Percentiles rank a stretch among this genome's conserved stretches.
phyloP scores from a whole-genome alignment of 177 flowering plant genomes.

The Vitis hybrid region DNA sequence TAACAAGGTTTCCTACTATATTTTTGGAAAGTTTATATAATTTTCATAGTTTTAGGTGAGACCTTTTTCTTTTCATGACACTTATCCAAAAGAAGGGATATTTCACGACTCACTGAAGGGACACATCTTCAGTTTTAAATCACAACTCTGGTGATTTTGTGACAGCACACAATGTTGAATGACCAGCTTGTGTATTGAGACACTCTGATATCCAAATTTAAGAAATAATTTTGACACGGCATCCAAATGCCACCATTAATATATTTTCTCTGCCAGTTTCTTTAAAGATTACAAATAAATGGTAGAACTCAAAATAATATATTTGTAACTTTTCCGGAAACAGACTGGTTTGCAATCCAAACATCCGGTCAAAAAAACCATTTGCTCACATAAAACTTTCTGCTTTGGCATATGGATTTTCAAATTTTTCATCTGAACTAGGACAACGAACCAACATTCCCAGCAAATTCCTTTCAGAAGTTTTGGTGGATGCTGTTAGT shows the following conservation, averaged over 20 bases:
- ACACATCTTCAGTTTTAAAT: neutral
- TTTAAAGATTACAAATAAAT: neutral
- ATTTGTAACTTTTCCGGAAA: neutral
- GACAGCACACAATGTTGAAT: neutral
- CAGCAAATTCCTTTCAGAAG: neutral
- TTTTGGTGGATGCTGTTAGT: neutral
- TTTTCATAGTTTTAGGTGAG: too few relatives aligned
- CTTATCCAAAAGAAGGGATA: neutral
- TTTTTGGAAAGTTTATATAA: too few relatives aligned
- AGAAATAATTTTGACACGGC: neutral
- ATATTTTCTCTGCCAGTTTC: neutral
- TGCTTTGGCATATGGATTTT: too few relatives aligned
- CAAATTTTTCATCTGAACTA: neutral
- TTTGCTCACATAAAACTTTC: too few relatives aligned
- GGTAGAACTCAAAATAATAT: neutral
- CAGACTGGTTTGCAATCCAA: neutral
- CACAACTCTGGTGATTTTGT: neutral
- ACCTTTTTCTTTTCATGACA: too few relatives aligned
- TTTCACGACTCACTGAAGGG: neutral
- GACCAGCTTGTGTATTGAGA: conserved; percentile 1
- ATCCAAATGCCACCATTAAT: neutral
- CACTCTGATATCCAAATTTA: too few relatives aligned
- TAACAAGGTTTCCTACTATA: too few relatives aligned
- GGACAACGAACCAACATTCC: neutral
- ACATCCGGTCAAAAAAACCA: too few relatives aligned